A percentile compares a stretch with the other conserved stretches of the same genome.
phyloP scores from a whole-genome alignment of 2,329 filamentous ascomycete genomes.

The Colletotrichum sp. region DNA sequence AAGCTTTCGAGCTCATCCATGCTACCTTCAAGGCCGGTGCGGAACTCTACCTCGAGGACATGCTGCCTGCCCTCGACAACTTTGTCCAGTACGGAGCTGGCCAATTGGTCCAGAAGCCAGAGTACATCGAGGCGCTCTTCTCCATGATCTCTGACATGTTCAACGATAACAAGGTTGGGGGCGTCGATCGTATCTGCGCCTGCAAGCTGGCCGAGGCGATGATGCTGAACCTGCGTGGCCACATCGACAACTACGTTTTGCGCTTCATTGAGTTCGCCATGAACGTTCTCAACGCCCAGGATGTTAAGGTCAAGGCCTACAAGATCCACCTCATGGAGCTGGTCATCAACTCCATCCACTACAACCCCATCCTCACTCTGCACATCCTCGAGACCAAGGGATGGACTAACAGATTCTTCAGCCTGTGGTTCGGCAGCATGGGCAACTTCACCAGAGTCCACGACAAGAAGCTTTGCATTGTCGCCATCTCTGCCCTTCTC shows the following conservation, averaged over 20 bases:
- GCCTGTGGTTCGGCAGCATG: slow-evolving; percentile 96
- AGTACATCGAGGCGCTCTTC: slow-evolving; percentile 86
- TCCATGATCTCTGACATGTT: slow-evolving; percentile 98
- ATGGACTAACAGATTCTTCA: slow-evolving; percentile 99
- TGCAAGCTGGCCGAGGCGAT: slow-evolving; percentile 97
- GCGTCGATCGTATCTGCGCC: slow-evolving; percentile 93
- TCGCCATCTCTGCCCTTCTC: slow-evolving; percentile 87
- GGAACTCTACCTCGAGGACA: slow-evolving; percentile 97
- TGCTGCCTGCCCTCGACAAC: slow-evolving; percentile 97
- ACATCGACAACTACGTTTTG: slow-evolving; percentile 86
- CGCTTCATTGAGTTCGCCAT: slow-evolving; percentile 92
- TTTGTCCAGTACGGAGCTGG: slow-evolving; percentile 92
- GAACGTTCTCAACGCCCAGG: slow-evolving; percentile 75
- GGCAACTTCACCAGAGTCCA: slow-evolving; percentile 92
- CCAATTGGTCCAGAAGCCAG: slow-evolving; percentile 80
- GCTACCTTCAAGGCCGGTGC: slow-evolving; percentile 96
- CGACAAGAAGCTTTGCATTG: slow-evolving; percentile 98
- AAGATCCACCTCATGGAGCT: slow-evolving; percentile 98
- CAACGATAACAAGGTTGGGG: slow-evolving; percentile 87
- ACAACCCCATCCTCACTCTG: slow-evolving; percentile 86
- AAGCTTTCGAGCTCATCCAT: slow-evolving; percentile 96
- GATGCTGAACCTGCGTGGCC: slow-evolving; percentile 91
- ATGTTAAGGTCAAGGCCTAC: slow-evolving; percentile 90
- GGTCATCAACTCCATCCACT: slow-evolving; percentile 98
- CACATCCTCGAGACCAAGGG: slow-evolving; percentile 87